These are phyloP conservation scores for Lippia alba DNA, from an alignment of 305 asterid species.

Conservation along the genomic window DNA sequence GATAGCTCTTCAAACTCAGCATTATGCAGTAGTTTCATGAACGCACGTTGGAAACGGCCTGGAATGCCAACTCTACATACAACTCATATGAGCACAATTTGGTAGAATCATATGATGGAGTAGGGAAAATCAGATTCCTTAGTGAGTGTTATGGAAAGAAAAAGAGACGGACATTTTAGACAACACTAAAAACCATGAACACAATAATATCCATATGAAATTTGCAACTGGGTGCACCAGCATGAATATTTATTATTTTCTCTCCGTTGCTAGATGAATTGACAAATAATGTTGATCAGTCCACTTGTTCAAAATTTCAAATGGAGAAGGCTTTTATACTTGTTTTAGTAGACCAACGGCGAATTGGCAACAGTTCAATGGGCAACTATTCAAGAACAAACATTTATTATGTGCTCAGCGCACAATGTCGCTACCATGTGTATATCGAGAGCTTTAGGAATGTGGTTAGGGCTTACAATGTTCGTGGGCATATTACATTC, in stretches of 20 bases:
- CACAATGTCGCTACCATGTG: too few relatives aligned
- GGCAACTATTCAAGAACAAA: background rate
- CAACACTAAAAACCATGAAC: background rate
- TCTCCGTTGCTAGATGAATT: background rate
- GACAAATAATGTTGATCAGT: background rate
- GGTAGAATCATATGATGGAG: conserved; percentile 28
- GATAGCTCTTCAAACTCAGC: conserved; percentile 95
- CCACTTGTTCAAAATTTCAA: background rate
- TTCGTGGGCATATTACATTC: background rate
- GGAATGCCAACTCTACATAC: conserved; percentile 61
- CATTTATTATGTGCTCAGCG: background rate
- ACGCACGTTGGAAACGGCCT: conserved; percentile 72
- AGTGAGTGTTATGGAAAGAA: too few relatives aligned
- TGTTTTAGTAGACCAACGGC: background rate
- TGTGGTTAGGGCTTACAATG: too few relatives aligned
- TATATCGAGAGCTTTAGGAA: background rate
- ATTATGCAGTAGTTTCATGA: conserved; percentile 71
- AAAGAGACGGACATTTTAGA: background rate
- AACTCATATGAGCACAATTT: conserved; percentile 36
- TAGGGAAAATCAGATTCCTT: background rate
- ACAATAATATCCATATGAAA: background rate
- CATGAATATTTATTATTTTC: background rate
- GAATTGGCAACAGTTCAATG: background rate
- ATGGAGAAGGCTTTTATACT: background rate
- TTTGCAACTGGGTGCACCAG: background rate